phyloP scores from a whole-genome alignment of 441 rosid genomes.

The Populus hybrid region DNA sequence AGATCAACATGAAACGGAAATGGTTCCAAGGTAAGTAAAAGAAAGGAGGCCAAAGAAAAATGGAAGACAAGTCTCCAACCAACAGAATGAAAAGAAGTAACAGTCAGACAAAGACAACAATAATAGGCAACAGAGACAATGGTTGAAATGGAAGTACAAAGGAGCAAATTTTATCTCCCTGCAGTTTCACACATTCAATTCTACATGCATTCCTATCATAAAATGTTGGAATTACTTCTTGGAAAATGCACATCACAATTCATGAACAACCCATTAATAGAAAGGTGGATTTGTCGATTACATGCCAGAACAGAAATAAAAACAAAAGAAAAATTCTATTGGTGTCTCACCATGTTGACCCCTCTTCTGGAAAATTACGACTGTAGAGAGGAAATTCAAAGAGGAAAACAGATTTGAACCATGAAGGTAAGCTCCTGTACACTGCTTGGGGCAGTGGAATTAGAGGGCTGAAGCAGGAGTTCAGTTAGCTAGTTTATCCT shows the following conservation, averaged over 20 bases:
- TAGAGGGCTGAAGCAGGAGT: slow-evolving; percentile 61
- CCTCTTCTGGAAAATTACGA: slow-evolving; percentile 61
- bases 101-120: not conserved
- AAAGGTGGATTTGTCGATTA: not conserved
- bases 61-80: not conserved
- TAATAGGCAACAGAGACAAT: too few species aligned
- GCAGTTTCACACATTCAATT: not conserved
- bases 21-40: not conserved
- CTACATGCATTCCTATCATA: not conserved
- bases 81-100: not conserved
- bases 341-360: slow-evolving; percentile 54
- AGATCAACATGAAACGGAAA: not conserved
- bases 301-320: not conserved
- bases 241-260: not conserved
- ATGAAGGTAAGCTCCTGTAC: slow-evolving; percentile 65
- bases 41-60: not conserved
- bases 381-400: slow-evolving; percentile 80
- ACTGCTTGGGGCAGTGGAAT: slow-evolving; percentile 59
- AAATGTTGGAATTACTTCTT: not conserved
- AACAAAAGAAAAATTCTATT: not conserved
- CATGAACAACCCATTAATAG: too few species aligned
- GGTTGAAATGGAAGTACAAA: not conserved
- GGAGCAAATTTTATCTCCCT: not conserved
- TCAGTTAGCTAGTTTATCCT: slow-evolving; percentile 6
- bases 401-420: slow-evolving; percentile 63